Conservation (phyloP, 108 stramenopile species). For the Phaeodactylum tricornutum region DNA sequence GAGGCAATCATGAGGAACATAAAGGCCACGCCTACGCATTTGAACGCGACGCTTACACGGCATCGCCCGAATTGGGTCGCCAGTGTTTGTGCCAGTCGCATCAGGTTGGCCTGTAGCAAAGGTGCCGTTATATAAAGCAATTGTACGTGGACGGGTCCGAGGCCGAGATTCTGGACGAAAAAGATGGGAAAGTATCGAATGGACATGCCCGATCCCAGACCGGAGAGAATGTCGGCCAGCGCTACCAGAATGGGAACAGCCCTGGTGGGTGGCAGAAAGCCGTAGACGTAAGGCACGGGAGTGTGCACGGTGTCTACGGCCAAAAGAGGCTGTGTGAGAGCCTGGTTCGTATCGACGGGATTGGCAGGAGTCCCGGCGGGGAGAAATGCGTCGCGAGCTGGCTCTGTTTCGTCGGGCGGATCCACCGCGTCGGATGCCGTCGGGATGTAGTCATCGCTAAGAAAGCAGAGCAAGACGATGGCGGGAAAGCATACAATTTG, state of each 20-base stretch:
- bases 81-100: constrained; percentile 18
- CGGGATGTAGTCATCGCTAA: constrained; percentile 18
- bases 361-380: not conserved
- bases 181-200: constrained; percentile 69
- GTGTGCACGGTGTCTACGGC: not conserved
- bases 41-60: constrained; percentile 16
- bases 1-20: constrained; percentile 25
- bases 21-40: constrained; percentile 24
- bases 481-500: constrained; percentile 18
- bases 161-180: constrained; percentile 29
- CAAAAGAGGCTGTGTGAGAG: not conserved
- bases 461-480: constrained; percentile 13
- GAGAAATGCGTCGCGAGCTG: not conserved
- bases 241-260: constrained; percentile 24
- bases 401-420: not conserved
- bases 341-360: not conserved
- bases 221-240: constrained; percentile 28
- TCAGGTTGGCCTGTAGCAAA: constrained; percentile 29
- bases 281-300: not conserved
- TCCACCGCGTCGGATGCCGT: not conserved
- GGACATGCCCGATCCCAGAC: constrained; percentile 55
- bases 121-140: constrained; percentile 34
- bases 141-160: constrained; percentile 45
- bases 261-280: constrained; percentile 2
- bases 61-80: constrained; percentile 28